These are phyloP conservation scores for Apiospora pterosperma DNA, from an alignment of 2,329 filamentous ascomycete species.

Conservation along the genomic window DNA sequence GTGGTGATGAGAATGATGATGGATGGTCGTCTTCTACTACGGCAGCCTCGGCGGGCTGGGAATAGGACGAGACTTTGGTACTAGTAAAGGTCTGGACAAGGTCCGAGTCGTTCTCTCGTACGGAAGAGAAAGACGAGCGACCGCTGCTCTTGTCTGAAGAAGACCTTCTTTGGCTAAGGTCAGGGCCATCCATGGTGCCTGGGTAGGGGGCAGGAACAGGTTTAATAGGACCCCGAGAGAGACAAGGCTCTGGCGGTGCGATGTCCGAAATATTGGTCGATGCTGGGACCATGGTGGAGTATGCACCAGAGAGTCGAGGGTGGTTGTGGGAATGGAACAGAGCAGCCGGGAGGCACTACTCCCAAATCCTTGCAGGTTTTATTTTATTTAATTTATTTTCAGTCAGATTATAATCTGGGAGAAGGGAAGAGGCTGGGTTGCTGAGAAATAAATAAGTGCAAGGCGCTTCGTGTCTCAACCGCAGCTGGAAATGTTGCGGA, in stretches of 20 bases:
- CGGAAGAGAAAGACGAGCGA: slow-evolving; percentile 55
- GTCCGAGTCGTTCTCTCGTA: slow-evolving; percentile 56
- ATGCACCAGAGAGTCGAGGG: not conserved
- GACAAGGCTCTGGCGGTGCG: slow-evolving; percentile 13
- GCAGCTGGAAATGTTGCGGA: slow-evolving; percentile 4
- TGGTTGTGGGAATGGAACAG: not conserved
- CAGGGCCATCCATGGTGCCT: slow-evolving; percentile 25
- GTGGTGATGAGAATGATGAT: not conserved
- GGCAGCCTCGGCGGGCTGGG: slow-evolving; percentile 44
- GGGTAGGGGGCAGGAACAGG: slow-evolving; percentile 15
- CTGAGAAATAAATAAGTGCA: not conserved
- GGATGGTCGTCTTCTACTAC: slow-evolving; percentile 37
- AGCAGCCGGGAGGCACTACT: not conserved
- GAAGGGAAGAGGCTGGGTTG: not conserved
- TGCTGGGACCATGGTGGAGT: slow-evolving; percentile 19
- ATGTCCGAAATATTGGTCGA: slow-evolving; percentile 13
- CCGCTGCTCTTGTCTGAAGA: slow-evolving; percentile 5
- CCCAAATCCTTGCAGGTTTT: not conserved
- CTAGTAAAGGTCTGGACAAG: slow-evolving; percentile 61
- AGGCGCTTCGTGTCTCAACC: not conserved
- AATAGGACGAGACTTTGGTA: slow-evolving; percentile 60
- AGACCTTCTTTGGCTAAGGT: slow-evolving; percentile 9
- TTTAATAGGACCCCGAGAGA: slow-evolving; percentile 15
- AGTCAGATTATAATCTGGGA: not conserved
- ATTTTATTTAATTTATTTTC: not conserved